These are phyloP conservation scores for Globisporangium takayamanum DNA, from an alignment of 352 stramenopile species.

Conservation along the genomic window DNA sequence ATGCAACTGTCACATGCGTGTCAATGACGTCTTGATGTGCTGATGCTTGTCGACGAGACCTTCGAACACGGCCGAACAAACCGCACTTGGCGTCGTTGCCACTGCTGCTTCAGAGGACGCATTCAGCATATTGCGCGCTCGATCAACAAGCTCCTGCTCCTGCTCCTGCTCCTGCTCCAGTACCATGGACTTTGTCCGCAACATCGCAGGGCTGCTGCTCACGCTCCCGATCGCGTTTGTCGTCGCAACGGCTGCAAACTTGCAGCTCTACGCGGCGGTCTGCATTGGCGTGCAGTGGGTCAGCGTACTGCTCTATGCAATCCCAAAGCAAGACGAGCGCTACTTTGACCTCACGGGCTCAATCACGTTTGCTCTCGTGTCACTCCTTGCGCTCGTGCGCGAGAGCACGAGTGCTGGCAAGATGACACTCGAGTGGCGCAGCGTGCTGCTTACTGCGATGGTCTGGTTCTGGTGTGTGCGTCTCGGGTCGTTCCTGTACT, in stretches of 20 bases:
- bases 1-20: too few species aligned
- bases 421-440: constrained; percentile 33
- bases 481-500: constrained; percentile 73
- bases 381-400: constrained; percentile 31
- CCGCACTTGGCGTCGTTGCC: too few species aligned
- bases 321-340: constrained; percentile 65
- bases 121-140: too few species aligned
- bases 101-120: too few species aligned
- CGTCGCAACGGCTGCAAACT: constrained; percentile 25
- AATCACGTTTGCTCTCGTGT: constrained; percentile 60
- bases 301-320: constrained; percentile 52
- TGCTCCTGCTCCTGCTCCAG: too few species aligned
- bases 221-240: constrained; percentile 26
- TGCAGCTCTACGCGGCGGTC: constrained; percentile 45
- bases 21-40: too few species aligned
- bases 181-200: constrained; percentile 34
- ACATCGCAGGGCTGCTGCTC: constrained; percentile 31
- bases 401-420: constrained; percentile 1
- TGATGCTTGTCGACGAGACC: too few species aligned
- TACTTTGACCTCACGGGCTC: constrained; percentile 83
- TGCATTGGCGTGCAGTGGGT: constrained; percentile 61
- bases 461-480: constrained; percentile 77
- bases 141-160: too few species aligned
- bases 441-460: constrained; percentile 46
- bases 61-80: too few species aligned